A percentile compares a stretch with the other conserved stretches of the same genome.
phyloP scores from a whole-genome alignment of 2,329 filamentous ascomycete genomes.

The Ceratocystis albifundus region DNA sequence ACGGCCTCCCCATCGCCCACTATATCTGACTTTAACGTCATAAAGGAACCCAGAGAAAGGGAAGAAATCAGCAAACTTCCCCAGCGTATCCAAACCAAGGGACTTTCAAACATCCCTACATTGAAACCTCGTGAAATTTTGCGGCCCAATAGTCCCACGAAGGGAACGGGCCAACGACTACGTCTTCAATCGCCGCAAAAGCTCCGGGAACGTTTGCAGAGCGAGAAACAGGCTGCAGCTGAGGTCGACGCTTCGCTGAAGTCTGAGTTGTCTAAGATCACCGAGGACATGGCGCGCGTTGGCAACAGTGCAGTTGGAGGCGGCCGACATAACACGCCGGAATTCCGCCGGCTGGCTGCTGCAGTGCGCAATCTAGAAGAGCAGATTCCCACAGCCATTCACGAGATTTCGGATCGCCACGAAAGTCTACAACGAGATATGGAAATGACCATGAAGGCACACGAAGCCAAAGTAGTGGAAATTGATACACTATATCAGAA shows the following conservation, averaged over 20 bases:
- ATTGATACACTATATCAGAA: constrained; percentile 86
- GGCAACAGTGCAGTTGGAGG: constrained; percentile 28
- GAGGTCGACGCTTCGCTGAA: constrained; percentile 58
- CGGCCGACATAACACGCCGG: constrained; percentile 31
- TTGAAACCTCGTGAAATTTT: constrained; percentile 33
- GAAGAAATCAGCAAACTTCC: constrained; percentile 10
- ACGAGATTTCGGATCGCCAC: constrained; percentile 50
- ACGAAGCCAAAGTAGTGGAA: constrained; percentile 65
- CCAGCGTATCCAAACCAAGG: constrained; percentile 35
- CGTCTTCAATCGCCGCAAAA: constrained; percentile 62
- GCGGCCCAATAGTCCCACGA: constrained; percentile 29
- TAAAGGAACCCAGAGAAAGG: constrained; percentile 13
- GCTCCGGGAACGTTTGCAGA: constrained; percentile 71
- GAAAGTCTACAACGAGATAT: constrained; percentile 57
- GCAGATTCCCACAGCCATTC: constrained; percentile 48
- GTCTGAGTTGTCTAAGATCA: constrained; percentile 67
- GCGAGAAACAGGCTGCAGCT: constrained; percentile 63
- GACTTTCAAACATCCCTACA: constrained; percentile 44
- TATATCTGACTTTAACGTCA: constrained; percentile 23
- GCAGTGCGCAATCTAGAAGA: constrained; percentile 57
- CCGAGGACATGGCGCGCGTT: constrained; percentile 58
- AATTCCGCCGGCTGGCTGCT: constrained; percentile 41
- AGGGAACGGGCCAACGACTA: constrained; percentile 42
- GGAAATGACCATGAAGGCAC: constrained; percentile 57
- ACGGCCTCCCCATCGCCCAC: constrained; percentile 23